A percentile compares a stretch with the other conserved stretches of the same genome.
These are phyloP conservation scores for Allantophomopsis cytisporea DNA, from an alignment of 2,329 filamentous ascomycete genomes.

Conservation along the genomic window DNA sequence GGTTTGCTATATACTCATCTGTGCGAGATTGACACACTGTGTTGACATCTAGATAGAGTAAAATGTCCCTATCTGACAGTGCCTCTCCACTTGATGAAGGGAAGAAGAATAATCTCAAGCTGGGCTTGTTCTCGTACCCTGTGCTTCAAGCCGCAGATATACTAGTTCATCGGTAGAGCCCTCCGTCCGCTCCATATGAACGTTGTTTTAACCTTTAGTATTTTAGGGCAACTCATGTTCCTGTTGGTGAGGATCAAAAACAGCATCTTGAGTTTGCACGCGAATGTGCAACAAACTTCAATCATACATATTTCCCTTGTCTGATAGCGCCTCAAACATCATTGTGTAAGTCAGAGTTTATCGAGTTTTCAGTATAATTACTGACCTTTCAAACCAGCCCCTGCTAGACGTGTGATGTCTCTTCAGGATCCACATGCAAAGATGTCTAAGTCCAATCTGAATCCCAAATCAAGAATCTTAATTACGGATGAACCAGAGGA, in stretches of 20 bases:
- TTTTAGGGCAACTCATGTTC: slow-evolving; percentile 73
- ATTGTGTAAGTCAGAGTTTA: slow-evolving; percentile 37
- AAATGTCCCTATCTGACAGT: slow-evolving; percentile 50
- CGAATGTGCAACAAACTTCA: slow-evolving; percentile 78
- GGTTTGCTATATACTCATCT: slow-evolving; percentile 29
- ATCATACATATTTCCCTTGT: slow-evolving; percentile 52
- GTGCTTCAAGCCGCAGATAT: slow-evolving; percentile 94
- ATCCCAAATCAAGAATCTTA: slow-evolving; percentile 64
- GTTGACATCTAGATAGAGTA: slow-evolving; percentile 38
- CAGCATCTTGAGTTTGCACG: slow-evolving; percentile 92
- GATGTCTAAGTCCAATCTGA: slow-evolving; percentile 84
- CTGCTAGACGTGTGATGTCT: slow-evolving; percentile 80
- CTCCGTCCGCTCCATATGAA: not conserved
- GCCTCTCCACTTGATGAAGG: slow-evolving; percentile 42
- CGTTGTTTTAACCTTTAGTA: not conserved
- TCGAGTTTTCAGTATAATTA: not conserved
- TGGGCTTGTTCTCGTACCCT: slow-evolving; percentile 91
- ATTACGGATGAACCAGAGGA: slow-evolving; percentile 56
- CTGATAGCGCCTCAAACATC: slow-evolving; percentile 58
- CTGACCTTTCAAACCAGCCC: slow-evolving; percentile 17
- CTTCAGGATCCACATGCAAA: slow-evolving; percentile 65
- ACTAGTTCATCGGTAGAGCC: slow-evolving; percentile 57
- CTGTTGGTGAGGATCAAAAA: slow-evolving; percentile 87
- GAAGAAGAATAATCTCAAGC: slow-evolving; percentile 54
- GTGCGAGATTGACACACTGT: not conserved